Conservation (phyloP, 2,329 filamentous ascomycete species). For the Colletotrichum sp. region DNA sequence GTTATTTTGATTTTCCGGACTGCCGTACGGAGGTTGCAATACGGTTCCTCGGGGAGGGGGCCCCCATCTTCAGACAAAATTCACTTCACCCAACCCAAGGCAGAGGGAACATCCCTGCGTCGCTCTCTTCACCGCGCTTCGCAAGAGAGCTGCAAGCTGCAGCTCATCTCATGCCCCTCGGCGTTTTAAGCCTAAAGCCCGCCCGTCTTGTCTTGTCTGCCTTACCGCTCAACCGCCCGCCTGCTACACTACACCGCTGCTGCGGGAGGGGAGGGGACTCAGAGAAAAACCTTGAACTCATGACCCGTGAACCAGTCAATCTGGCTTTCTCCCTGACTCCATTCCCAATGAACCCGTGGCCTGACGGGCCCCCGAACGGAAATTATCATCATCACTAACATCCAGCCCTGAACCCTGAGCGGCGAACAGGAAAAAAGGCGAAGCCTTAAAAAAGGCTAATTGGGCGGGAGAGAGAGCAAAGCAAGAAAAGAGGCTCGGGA, state of each 20-base stretch:
- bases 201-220: background rate
- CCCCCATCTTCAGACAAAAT: background rate
- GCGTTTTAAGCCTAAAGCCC: background rate
- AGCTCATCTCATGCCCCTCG: background rate
- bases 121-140: background rate
- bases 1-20: background rate
- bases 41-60: background rate
- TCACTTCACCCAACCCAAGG: background rate
- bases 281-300: background rate
- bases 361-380: background rate
- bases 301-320: background rate
- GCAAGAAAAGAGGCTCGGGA: background rate
- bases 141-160: background rate
- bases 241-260: background rate
- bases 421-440: background rate
- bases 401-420: background rate
- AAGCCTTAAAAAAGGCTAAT: background rate
- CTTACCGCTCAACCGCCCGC: background rate
- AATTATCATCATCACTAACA: background rate
- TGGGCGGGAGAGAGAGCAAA: background rate
- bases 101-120: background rate
- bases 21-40: background rate
- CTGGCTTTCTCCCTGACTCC: background rate
- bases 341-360: background rate
- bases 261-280: no score